Percentiles rank a stretch among this genome's conserved stretches.
These are phyloP conservation scores for Dovyalis caffra DNA, from an alignment of 345 rosid genomes.

Conservation along the genomic window DNA sequence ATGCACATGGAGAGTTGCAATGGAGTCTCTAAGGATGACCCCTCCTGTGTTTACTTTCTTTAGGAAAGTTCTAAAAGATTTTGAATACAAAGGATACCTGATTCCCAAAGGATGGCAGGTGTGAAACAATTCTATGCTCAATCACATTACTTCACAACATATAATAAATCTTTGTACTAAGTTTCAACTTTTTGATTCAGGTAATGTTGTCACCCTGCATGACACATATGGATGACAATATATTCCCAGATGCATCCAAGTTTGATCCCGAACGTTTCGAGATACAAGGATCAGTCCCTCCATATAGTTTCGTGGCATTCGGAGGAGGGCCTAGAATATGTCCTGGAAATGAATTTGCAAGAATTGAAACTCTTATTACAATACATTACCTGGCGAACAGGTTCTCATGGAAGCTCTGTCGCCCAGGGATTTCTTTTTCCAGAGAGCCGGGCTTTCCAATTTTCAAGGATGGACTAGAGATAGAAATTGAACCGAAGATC, in stretches of 20 bases:
- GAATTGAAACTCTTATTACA: slow-evolving; percentile 28
- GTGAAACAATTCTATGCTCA: neutral
- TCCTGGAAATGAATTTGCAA: slow-evolving; percentile 38
- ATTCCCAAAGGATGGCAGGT: slow-evolving; percentile 46
- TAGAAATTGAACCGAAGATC: slow-evolving; percentile 18
- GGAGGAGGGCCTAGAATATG: slow-evolving; percentile 30
- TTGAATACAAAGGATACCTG: slow-evolving; percentile 29
- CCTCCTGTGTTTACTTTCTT: slow-evolving; percentile 28
- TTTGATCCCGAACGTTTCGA: slow-evolving; percentile 33
- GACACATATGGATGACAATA: slow-evolving; percentile 35
- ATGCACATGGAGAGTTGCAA: slow-evolving; percentile 40
- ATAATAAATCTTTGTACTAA: neutral
- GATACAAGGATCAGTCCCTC: slow-evolving; percentile 22
- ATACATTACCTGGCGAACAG: slow-evolving; percentile 30
- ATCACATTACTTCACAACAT: neutral
- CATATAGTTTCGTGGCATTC: slow-evolving; percentile 28
- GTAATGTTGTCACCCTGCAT: slow-evolving; percentile 25
- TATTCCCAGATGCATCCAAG: slow-evolving; percentile 30
- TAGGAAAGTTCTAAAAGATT: slow-evolving; percentile 22
- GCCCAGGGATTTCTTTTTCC: neutral
- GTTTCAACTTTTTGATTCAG: slow-evolving; percentile 3
- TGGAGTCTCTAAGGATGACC: slow-evolving; percentile 34
- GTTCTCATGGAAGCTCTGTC: slow-evolving; percentile 25
- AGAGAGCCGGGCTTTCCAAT: slow-evolving; percentile 25
- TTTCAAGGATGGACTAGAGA: slow-evolving; percentile 17